These are phyloP conservation scores for Colletotrichum lini DNA, from an alignment of 2,329 filamentous ascomycete genomes.

Conservation along the genomic window DNA sequence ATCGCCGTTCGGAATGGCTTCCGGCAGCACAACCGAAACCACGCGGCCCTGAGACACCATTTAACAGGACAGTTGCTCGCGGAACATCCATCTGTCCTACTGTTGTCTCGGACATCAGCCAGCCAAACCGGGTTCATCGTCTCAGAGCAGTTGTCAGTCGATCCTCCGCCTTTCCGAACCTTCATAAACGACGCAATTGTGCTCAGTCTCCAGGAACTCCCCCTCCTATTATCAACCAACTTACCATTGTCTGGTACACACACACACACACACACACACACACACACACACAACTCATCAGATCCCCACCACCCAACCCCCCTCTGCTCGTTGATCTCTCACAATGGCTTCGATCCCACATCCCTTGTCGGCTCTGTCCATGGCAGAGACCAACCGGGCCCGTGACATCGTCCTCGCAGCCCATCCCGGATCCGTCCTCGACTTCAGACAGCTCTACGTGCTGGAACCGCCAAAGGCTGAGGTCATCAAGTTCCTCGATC, in stretches of 20 bases:
- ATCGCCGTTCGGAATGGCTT: not conserved
- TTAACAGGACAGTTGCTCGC: slow-evolving; percentile 13
- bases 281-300: not conserved
- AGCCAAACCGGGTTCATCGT: not conserved
- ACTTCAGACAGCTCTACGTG: slow-evolving; percentile 63
- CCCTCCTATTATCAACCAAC: not conserved
- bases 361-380: slow-evolving; percentile 50
- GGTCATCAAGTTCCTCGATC: slow-evolving; percentile 58
- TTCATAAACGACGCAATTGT: slow-evolving; percentile 18
- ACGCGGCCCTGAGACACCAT: slow-evolving; percentile 13
- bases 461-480: slow-evolving; percentile 60
- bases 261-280: too few relatives aligned
- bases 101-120: slow-evolving; percentile 5
- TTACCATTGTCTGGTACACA: too few relatives aligned
- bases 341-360: slow-evolving; percentile 47
- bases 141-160: not conserved
- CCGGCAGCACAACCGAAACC: not conserved
- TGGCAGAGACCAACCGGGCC: slow-evolving; percentile 52
- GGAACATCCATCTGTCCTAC: not conserved
- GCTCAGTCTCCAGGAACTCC: slow-evolving; percentile 5
- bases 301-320: too few relatives aligned
- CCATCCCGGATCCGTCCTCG: slow-evolving; percentile 48
- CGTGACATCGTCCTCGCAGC: slow-evolving; percentile 51
- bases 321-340: not conserved
- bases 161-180: slow-evolving; percentile 1